These are phyloP conservation scores for Stephania japonica DNA, from an alignment of 164 flowering plant genomes.

Conservation along the genomic window DNA sequence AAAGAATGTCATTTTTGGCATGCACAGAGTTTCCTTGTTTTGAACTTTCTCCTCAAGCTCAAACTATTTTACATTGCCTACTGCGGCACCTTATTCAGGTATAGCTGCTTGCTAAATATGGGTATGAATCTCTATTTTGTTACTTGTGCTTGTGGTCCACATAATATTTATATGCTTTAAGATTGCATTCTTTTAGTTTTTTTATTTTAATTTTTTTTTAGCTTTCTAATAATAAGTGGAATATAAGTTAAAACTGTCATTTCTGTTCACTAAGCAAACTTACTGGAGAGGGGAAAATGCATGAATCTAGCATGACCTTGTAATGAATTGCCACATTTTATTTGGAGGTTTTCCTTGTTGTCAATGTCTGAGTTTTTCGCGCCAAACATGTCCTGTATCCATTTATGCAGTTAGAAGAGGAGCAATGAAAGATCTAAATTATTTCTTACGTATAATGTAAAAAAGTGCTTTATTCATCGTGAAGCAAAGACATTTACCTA, in stretches of 20 bases:
- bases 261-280: neutral
- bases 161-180: neutral
- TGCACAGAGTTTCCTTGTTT: slow-evolving; percentile 97
- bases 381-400: no score
- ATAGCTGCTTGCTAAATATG: neutral
- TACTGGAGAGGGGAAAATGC: neutral
- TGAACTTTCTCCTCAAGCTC: slow-evolving; percentile 98
- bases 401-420: no score
- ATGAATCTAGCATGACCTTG: neutral
- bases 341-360: no score
- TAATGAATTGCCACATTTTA: no score
- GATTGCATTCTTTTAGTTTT: neutral
- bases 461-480: no score
- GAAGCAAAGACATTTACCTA: no score
- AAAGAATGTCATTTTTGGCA: slow-evolving; percentile 91
- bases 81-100: slow-evolving; percentile 99
- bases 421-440: no score
- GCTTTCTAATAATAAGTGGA: neutral
- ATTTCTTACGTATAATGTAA: no score
- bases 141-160: neutral
- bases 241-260: neutral
- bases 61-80: slow-evolving; percentile 94
- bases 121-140: neutral
- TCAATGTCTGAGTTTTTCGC: no score
- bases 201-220: neutral